Evolutionary conservation across 352 stramenopile genomes (phyloP).

Genomic region (Pythium diclinum): DNA sequence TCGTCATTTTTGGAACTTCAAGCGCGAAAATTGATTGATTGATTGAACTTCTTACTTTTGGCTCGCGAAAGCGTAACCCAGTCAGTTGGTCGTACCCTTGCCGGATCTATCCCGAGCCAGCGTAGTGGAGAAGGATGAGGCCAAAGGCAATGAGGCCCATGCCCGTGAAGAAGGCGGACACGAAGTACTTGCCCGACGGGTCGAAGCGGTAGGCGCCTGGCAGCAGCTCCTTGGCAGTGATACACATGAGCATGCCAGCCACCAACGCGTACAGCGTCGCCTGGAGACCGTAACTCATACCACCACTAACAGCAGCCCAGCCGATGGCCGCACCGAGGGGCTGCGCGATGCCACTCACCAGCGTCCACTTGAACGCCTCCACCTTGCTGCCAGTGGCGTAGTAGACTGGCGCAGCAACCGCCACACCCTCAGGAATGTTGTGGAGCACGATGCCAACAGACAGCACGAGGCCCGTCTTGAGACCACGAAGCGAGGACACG

Average conservation of each 20-base stretch:
- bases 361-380: conserved; percentile 91
- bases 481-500: conserved; percentile 89
- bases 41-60: not conserved
- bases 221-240: conserved; percentile 88
- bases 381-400: conserved; percentile 92
- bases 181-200: conserved; percentile 83
- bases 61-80: not conserved
- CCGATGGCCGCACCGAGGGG: conserved; percentile 87
- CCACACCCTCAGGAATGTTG: conserved; percentile 96
- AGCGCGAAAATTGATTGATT: not conserved
- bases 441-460: conserved; percentile 96
- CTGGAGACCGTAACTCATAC: conserved; percentile 62
- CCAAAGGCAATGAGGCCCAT: conserved; percentile 89
- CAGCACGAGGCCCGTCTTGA: conserved; percentile 87
- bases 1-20: not conserved
- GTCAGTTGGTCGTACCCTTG: too few relatives aligned
- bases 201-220: conserved; percentile 90
- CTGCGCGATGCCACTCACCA: conserved; percentile 86
- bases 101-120: conserved; percentile 44
- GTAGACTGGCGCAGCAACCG: conserved; percentile 94
- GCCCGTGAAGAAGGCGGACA: conserved; percentile 80
- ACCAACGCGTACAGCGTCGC: conserved; percentile 91
- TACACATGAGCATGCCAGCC: conserved; percentile 93
- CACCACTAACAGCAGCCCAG: conserved; percentile 58
- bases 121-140: conserved; percentile 82